Percentiles rank a stretch among this genome's conserved stretches.
These are phyloP conservation scores for Diutina scorzettiae DNA, from an alignment of 1,139 yeast species.

Conservation along the genomic window DNA sequence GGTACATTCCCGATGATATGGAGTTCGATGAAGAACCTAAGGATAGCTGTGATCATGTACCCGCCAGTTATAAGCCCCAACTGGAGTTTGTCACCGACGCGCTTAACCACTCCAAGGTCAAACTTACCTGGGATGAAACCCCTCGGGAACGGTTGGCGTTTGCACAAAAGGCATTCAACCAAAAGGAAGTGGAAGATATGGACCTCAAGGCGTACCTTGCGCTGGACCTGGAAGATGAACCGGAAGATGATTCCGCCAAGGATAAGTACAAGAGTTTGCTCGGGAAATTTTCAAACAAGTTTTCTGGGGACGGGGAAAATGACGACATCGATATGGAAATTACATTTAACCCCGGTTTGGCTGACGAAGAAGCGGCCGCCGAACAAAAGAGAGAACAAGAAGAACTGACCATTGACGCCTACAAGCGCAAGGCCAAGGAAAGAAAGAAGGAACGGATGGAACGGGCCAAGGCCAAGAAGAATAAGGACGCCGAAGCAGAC, in stretches of 20 bases:
- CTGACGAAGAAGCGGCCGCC: slow-evolving; percentile 24
- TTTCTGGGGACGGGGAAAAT: slow-evolving; percentile 19
- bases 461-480: slow-evolving; percentile 45
- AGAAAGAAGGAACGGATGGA: slow-evolving; percentile 76
- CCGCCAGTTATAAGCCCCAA: slow-evolving; percentile 71
- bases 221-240: slow-evolving; percentile 49
- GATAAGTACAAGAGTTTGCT: slow-evolving; percentile 57
- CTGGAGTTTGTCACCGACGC: slow-evolving; percentile 82
- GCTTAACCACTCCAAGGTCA: slow-evolving; percentile 84
- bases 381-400: slow-evolving; percentile 34
- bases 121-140: slow-evolving; percentile 96
- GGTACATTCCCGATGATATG: slow-evolving; percentile 90
- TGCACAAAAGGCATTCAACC: slow-evolving; percentile 73
- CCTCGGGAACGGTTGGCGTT: slow-evolving; percentile 81
- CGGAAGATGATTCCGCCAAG: slow-evolving; percentile 28
- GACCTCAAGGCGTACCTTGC: slow-evolving; percentile 94
- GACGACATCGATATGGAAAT: slow-evolving; percentile 81
- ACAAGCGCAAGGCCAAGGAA: slow-evolving; percentile 85
- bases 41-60: slow-evolving; percentile 62
- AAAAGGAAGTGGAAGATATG: slow-evolving; percentile 89
- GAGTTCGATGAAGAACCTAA: slow-evolving; percentile 66
- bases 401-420: slow-evolving; percentile 70
- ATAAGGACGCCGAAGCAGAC: slow-evolving; percentile 13
- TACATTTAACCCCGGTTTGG: slow-evolving; percentile 84
- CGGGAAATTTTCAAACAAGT: slow-evolving; percentile 23